These are phyloP conservation scores for Globisporangium lucens DNA, from an alignment of 352 stramenopile species.

Conservation along the genomic window DNA sequence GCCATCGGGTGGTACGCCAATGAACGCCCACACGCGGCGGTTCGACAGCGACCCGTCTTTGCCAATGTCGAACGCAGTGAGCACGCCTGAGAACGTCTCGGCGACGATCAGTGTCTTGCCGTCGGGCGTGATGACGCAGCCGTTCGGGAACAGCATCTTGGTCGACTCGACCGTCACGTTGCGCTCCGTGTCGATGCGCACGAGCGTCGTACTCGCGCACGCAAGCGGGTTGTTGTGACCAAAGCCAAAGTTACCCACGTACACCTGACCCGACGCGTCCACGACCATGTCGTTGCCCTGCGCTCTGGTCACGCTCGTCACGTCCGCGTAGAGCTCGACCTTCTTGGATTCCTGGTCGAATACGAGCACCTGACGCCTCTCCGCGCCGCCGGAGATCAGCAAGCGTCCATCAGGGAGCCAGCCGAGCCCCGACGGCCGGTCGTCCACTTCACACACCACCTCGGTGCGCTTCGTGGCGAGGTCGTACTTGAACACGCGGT, in stretches of 20 bases:
- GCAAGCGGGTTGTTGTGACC: conserved; percentile 30
- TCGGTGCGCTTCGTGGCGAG: conserved; percentile 30
- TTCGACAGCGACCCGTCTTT: conserved; percentile 46
- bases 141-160: conserved; percentile 70
- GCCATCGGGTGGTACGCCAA: conserved; percentile 47
- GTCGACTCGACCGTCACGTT: conserved; percentile 48
- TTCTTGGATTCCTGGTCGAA: conserved; percentile 33
- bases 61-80: conserved; percentile 66
- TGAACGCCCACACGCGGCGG: conserved; percentile 47
- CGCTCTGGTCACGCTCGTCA: conserved; percentile 44
- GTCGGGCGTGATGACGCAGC: conserved; percentile 63
- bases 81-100: conserved; percentile 49
- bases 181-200: conserved; percentile 47
- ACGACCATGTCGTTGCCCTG: conserved; percentile 70
- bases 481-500: conserved; percentile 60
- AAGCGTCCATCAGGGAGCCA: conserved; percentile 61
- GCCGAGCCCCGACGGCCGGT: conserved; percentile 54
- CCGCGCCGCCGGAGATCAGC: conserved; percentile 51
- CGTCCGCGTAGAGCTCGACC: conserved; percentile 42
- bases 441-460: conserved; percentile 41
- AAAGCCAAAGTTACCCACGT: conserved; percentile 71
- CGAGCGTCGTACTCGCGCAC: conserved; percentile 48
- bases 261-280: conserved; percentile 33
- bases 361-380: conserved; percentile 41
- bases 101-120: conserved; percentile 68